Evolutionary conservation across 2,329 filamentous ascomycete species (phyloP), one percentile per base, ranked within the genome.

Genomic region (Chaetomium strumarium): DNA sequence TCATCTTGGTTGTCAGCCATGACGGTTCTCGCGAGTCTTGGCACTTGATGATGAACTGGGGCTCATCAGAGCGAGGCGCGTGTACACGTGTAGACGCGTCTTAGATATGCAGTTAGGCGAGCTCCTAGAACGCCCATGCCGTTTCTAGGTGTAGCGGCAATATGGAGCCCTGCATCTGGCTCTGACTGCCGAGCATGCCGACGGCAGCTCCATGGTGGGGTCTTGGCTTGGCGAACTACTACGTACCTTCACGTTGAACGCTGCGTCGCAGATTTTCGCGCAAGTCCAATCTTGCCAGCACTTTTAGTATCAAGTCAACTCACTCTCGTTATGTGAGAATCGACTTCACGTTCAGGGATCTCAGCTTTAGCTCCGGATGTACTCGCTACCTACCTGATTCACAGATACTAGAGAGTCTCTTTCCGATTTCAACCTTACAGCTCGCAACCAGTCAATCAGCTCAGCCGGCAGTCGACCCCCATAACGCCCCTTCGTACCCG

Each of bases 1-100:
- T 63, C 60, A n/a, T 59, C 55, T 17, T 47, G 19, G 24, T 45
- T 46, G n/a, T 58, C 62, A 5, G 60, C 55, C 63, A 65, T 67
- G 34, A 36, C 17, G 47, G 51, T 46, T 56, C 30, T 55, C 29
- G 17, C 17, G 19, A 24, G 51, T 51, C 54, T 56, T 56, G 54
- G 54, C 51, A 16, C 24, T 46, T 40, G 44, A 37, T 51, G 50
- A 51, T 48, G 44, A 14, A 14, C 38, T 40, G 38, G 20, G n/a
- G 31, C 29, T 14, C 34, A 30, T 20, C 1, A 19, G 24, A n/a
- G 38, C 19, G 48, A 39, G 39, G 53, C 54, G 54, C 54, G 54
- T 36, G 14, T 30, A 45, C 54, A 50, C 51, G 54, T 48, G 54
- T 36, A 14, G 36, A 45, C 54, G 54, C 51, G 54, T 48, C 46